A percentile compares a stretch with the other conserved stretches of the same genome.
Evolutionary conservation across 1,284 basidiomycete genomes (phyloP).

Genomic region (Boletus semigastroideus): DNA sequence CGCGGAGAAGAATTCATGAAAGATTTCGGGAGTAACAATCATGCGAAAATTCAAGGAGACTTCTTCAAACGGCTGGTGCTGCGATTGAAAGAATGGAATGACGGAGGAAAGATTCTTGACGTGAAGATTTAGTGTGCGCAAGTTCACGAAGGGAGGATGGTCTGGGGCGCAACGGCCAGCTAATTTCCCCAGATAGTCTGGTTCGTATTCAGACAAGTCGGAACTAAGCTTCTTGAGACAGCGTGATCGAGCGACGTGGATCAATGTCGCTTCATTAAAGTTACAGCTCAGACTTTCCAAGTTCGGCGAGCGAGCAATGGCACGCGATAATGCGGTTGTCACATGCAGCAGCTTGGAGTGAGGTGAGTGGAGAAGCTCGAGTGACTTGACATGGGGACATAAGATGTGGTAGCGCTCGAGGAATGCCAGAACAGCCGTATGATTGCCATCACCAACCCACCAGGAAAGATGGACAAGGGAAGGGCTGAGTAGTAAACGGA

Average conservation of each 20-base stretch:
- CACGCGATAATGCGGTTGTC: conserved; percentile 7
- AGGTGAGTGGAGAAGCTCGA: background rate
- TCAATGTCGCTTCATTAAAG: background rate
- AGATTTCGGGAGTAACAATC: background rate
- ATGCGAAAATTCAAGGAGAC: background rate
- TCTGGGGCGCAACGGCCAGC: background rate
- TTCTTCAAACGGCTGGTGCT: background rate
- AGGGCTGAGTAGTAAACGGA: conserved; percentile 15
- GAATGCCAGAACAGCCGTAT: conserved; percentile 6
- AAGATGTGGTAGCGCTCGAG: conserved; percentile 3
- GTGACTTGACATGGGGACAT: conserved; percentile 12
- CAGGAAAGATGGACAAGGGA: conserved; percentile 9
- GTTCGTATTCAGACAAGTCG: background rate
- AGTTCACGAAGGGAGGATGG: background rate
- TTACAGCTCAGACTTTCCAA: background rate
- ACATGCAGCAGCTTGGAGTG: background rate
- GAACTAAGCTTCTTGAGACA: background rate
- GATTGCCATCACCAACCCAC: background rate
- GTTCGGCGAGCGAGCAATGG: background rate
- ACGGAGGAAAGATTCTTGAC: background rate
- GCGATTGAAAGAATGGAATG: background rate
- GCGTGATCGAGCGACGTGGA: background rate
- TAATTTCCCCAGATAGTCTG: background rate
- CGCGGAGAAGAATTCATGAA: background rate
- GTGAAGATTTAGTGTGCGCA: background rate